Percentiles rank a stretch among this genome's conserved stretches.
phyloP scores from a whole-genome alignment of 345 rosid species.

The Pugionium dolabratum region DNA sequence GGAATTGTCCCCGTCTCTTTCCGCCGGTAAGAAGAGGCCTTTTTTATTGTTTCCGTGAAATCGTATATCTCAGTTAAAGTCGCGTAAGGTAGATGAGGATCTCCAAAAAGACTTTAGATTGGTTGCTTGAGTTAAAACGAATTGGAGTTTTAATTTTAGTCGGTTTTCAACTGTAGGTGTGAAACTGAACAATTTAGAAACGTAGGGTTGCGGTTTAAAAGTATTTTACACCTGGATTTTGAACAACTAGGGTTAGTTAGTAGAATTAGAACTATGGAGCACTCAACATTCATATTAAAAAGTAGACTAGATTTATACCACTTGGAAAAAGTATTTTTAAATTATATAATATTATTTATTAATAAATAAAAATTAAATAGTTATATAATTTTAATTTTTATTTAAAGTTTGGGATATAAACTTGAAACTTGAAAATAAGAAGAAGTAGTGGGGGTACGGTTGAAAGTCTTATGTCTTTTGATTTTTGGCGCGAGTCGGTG shows the following conservation, averaged over 20 bases:
- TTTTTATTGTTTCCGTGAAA: background rate
- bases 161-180: background rate
- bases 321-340: no score
- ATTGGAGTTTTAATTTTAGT: background rate
- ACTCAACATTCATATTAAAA: background rate
- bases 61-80: background rate
- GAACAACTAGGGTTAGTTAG: background rate
- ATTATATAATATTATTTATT: no score
- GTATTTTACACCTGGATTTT: background rate
- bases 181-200: background rate
- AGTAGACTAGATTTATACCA: no score
- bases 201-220: background rate
- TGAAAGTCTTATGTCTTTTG: slow-evolving; percentile 3
- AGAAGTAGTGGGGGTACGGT: background rate
- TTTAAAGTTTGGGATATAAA: background rate
- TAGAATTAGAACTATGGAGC: background rate
- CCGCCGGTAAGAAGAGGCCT: slow-evolving; percentile 57
- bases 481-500: slow-evolving; percentile 35
- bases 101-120: no score
- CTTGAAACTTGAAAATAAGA: background rate
- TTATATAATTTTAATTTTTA: no score
- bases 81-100: background rate
- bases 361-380: no score
- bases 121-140: background rate
- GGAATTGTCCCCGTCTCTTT: slow-evolving; percentile 72